Percentiles rank a stretch among this genome's conserved stretches.
These are phyloP conservation scores for Sherardia arvensis DNA, from an alignment of 257 asterid species.

Conservation along the genomic window DNA sequence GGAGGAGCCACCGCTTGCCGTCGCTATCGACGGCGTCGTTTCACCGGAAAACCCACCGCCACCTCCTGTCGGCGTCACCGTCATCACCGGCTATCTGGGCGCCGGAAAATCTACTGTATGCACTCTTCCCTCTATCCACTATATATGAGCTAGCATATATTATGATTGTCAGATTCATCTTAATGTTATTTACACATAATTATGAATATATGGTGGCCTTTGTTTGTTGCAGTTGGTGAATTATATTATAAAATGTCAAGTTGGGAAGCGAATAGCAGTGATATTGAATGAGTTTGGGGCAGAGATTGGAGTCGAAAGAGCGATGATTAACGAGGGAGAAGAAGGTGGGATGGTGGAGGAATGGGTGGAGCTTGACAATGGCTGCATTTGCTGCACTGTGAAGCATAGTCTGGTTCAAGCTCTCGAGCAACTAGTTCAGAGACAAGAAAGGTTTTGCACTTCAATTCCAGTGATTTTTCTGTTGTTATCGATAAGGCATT, in stretches of 20 bases:
- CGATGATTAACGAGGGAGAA: conserved; percentile 97
- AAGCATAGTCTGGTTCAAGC: conserved; percentile 99
- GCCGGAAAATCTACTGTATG: conserved; percentile 95
- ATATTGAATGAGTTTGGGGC: conserved; percentile 95
- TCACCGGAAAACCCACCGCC: conserved; percentile 22
- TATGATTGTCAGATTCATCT: neutral
- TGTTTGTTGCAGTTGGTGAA: conserved; percentile 55
- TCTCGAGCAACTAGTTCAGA: conserved; percentile 91
- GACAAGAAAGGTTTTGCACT: conserved; percentile 65
- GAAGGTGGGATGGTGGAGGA: conserved; percentile 91
- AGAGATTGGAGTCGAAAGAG: conserved; percentile 94
- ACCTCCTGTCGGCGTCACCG: conserved; percentile 79
- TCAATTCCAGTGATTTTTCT: neutral
- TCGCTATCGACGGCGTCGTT: conserved; percentile 37
- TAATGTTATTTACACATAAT: neutral
- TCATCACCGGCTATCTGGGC: conserved; percentile 95
- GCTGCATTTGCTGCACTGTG: conserved; percentile 94
- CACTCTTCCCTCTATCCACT: neutral
- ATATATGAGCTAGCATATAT: neutral
- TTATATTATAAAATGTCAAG: conserved; percentile 58
- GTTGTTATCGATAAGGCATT: neutral
- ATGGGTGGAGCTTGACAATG: conserved; percentile 98
- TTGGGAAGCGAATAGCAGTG: conserved; percentile 90
- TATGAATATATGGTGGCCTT: neutral
- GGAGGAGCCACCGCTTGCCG: conserved; percentile 87